Evolutionary conservation across 495 filamentous ascomycete genomes (phyloP).

Genomic region (Penicilliopsis zonata): DNA sequence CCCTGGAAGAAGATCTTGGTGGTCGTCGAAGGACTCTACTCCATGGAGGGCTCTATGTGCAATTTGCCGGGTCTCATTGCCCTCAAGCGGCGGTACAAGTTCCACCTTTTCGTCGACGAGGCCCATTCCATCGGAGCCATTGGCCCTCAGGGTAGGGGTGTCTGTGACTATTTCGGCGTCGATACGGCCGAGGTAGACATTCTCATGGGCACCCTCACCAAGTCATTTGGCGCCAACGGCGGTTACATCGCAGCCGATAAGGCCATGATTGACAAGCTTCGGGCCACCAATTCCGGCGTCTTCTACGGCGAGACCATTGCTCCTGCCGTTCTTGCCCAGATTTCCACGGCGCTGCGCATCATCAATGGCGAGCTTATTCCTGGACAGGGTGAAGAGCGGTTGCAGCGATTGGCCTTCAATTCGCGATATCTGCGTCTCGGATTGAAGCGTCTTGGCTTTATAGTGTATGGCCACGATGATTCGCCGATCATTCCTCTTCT

Average conservation of each 20-base stretch:
- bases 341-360: constrained; percentile 68
- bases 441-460: constrained; percentile 92
- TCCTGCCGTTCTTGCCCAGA: constrained; percentile 81
- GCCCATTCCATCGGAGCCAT: constrained; percentile 94
- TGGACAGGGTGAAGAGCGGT: constrained; percentile 88
- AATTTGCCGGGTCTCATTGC: constrained; percentile 78
- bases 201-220: constrained; percentile 95
- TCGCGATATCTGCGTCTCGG: constrained; percentile 93
- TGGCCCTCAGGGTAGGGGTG: constrained; percentile 76
- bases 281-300: constrained; percentile 71
- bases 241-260: constrained; percentile 91
- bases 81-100: constrained; percentile 93
- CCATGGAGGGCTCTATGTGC: constrained; percentile 98
- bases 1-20: constrained; percentile 99
- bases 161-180: constrained; percentile 93
- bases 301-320: constrained; percentile 81
- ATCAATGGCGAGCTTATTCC: constrained; percentile 80
- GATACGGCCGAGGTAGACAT: constrained; percentile 84
- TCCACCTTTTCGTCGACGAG: constrained; percentile 89
- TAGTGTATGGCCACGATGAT: constrained; percentile 94
- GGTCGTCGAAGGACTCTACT: constrained; percentile 93
- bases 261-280: constrained; percentile 81
- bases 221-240: constrained; percentile 96
- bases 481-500: constrained; percentile 91
- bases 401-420: constrained; percentile 96